Evolutionary conservation across 176 grass and related monocot species (phyloP).

Genomic region (Musa beccarii): DNA sequence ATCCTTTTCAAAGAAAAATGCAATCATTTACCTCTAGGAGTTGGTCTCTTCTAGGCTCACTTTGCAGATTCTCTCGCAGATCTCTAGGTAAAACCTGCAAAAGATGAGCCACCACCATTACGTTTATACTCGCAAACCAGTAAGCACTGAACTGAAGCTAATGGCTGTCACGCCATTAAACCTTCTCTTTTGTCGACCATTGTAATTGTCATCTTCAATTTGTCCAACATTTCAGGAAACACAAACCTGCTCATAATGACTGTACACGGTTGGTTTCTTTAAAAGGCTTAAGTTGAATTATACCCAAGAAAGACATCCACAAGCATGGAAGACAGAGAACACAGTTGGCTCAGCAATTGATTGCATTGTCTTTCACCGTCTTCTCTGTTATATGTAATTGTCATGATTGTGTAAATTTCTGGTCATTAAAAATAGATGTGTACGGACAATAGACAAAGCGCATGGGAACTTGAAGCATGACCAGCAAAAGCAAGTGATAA

Average conservation of each 20-base stretch:
- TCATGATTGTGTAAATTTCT: too few relatives aligned
- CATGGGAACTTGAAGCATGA: too few relatives aligned
- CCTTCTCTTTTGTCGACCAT: neutral
- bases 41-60: slow-evolving; percentile 79
- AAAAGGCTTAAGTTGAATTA: neutral
- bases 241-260: too few relatives aligned
- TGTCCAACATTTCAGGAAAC: neutral
- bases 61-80: slow-evolving; percentile 60
- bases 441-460: too few relatives aligned
- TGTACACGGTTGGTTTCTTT: neutral
- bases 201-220: neutral
- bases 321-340: neutral
- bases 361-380: too few relatives aligned
- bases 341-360: neutral
- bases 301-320: neutral
- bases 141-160: neutral
- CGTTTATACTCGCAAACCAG: neutral
- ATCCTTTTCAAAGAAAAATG: neutral
- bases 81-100: slow-evolving; percentile 77
- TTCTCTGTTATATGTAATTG: too few relatives aligned
- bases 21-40: slow-evolving; percentile 59
- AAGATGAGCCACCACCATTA: slow-evolving; percentile 1
- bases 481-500: too few relatives aligned
- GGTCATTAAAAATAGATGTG: too few relatives aligned
- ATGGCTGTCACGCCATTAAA: neutral